A percentile compares a stretch with the other conserved stretches of the same genome.
These are phyloP conservation scores for Aureobasidium sp. DNA, from an alignment of 2,329 filamentous ascomycete species.

Conservation along the genomic window DNA sequence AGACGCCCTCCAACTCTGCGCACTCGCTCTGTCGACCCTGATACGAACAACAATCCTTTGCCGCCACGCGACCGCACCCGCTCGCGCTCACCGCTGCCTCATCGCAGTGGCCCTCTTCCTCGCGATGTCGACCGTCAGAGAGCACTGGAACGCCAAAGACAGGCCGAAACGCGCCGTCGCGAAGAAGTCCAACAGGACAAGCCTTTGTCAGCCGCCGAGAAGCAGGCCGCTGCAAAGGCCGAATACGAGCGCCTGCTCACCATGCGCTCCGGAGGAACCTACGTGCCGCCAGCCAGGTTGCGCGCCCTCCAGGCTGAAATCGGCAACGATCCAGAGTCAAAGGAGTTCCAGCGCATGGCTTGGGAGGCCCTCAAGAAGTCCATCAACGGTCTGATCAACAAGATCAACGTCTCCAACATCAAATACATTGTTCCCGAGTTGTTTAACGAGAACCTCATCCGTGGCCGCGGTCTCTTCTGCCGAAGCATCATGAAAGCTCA, in stretches of 20 bases:
- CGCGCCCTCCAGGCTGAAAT: conserved; percentile 92
- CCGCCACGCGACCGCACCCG: conserved; percentile 17
- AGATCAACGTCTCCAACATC: conserved; percentile 96
- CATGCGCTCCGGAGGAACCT: conserved; percentile 90
- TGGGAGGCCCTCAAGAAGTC: conserved; percentile 99
- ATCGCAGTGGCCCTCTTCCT: conserved; percentile 31
- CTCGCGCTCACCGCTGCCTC: conserved; percentile 17
- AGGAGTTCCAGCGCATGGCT: conserved; percentile 97
- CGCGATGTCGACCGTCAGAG: conserved; percentile 41
- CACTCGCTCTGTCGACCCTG: conserved; percentile 15
- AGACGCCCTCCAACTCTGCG: conserved; percentile 26
- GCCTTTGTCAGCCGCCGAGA: conserved; percentile 65
- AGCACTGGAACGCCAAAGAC: conserved; percentile 44
- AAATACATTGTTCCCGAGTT: conserved; percentile 94
- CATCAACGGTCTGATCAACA: conserved; percentile 98
- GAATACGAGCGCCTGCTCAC: conserved; percentile 88
- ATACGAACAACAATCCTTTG: not conserved
- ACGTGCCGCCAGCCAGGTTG: conserved; percentile 86
- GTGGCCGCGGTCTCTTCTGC: conserved; percentile 87
- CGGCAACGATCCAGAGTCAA: conserved; percentile 78
- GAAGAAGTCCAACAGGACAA: conserved; percentile 39
- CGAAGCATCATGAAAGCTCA: conserved; percentile 98
- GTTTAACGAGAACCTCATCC: conserved; percentile 87
- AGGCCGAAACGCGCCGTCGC: conserved; percentile 35
- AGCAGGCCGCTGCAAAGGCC: conserved; percentile 78